Evolutionary conservation across 306 rosid genomes (phyloP).

Genomic region (Vigna unguiculata): DNA sequence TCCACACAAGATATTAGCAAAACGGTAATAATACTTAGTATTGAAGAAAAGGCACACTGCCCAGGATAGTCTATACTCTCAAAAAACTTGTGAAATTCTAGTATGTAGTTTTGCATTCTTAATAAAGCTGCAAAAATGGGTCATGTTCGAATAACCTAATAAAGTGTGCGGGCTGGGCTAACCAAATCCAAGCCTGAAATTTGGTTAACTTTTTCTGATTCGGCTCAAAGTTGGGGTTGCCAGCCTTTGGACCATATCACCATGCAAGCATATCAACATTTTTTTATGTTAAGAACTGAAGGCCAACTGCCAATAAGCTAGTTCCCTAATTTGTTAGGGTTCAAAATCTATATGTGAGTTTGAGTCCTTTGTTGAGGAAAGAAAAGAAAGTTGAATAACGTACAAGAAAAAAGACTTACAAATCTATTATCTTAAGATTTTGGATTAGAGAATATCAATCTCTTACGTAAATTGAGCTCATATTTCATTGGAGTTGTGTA

Average conservation of each 20-base stretch:
- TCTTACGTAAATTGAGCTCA: too few species aligned
- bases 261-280: neutral
- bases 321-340: neutral
- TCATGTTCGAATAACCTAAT: neutral
- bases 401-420: too few species aligned
- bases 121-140: conserved; percentile 5
- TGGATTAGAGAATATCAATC: too few species aligned
- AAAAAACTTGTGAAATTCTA: neutral
- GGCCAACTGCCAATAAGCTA: neutral
- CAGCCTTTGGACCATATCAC: neutral
- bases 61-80: neutral
- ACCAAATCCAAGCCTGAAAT: neutral
- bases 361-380: too few species aligned
- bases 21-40: neutral
- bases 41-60: neutral
- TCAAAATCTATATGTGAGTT: too few species aligned
- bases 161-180: neutral
- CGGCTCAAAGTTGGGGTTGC: neutral
- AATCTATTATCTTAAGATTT: too few species aligned
- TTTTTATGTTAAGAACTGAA: neutral
- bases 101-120: conserved; percentile 23
- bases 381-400: too few species aligned
- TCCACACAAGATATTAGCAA: neutral
- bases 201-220: neutral
- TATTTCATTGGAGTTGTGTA: too few species aligned